Conservation (phyloP, 805 yeast species). For the Wickerhamomyces bisporus region DNA sequence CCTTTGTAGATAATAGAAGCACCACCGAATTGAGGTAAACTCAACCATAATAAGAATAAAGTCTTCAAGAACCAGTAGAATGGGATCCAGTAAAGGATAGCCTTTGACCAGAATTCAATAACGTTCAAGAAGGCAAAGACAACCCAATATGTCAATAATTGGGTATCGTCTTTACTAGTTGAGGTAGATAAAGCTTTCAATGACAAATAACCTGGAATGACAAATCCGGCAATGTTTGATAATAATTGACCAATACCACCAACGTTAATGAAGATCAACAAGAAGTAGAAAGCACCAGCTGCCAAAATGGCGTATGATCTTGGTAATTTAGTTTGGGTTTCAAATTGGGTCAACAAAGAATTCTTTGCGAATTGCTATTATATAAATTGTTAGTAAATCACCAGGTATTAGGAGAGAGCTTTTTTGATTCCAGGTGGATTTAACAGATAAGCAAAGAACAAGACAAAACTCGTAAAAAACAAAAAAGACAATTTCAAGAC, state of each 20-base stretch:
- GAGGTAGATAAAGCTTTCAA: conserved; percentile 76
- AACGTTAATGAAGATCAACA: conserved; percentile 78
- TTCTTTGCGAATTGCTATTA: conserved; percentile 19
- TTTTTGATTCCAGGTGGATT: no score
- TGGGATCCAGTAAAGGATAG: conserved; percentile 93
- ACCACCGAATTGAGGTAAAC: conserved; percentile 85
- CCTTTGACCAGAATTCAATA: conserved; percentile 91
- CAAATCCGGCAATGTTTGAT: conserved; percentile 89
- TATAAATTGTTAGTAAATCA: no score
- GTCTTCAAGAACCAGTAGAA: conserved; percentile 95
- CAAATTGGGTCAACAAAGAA: conserved; percentile 21
- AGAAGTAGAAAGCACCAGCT: conserved; percentile 57
- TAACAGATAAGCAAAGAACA: no score
- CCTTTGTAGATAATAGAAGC: conserved; percentile 65
- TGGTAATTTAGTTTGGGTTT: conserved; percentile 43
- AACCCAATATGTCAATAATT: conserved; percentile 94
- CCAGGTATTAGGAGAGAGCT: no score
- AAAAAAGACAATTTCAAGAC: no score
- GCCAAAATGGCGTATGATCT: conserved; percentile 81
- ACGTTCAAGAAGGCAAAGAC: conserved; percentile 92
- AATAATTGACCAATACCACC: conserved; percentile 95
- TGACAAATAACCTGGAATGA: conserved; percentile 85
- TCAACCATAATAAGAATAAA: conserved; percentile 77
- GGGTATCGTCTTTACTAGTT: conserved; percentile 71
- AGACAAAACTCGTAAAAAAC: no score